Evolutionary conservation across 495 filamentous ascomycete species (phyloP), one percentile per base, ranked within the genome.

Genomic region (Cenococcum geophilum): DNA sequence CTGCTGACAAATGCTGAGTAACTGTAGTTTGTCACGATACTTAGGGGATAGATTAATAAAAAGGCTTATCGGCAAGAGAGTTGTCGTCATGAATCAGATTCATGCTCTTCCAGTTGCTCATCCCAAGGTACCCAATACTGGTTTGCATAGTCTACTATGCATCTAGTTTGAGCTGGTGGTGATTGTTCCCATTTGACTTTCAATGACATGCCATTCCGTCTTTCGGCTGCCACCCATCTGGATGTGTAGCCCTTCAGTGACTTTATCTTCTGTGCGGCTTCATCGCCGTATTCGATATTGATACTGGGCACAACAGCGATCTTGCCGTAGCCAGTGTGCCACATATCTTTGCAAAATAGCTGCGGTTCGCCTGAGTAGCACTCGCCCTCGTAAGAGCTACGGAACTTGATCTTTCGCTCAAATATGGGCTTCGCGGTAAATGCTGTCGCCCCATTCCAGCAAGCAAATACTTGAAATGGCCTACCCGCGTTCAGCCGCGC

Each of bases 391-490:
- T 68, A 37, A 61, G 18, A 47, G 23, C 43, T 55, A 0, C 79
- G 73, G 58, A 82, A 81, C 47, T 60, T 60, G 32, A 75, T 58
- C 23, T 61, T 67, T 1, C 64, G 57, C 34, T 73, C 63, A 16
- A 74, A 63, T 40, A 78, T 64, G 0, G 75, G 69, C 32, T 65
- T 71, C 0, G 69, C 71, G 10, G 71, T 68, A 18, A 80, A 60
- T 0, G 71, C 73, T 1, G 68, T 69, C 16, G 75, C 77, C 12
- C 78, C 79, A 47, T 81, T 80, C 79, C 80, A 81, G 68, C 79
- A 82, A 0, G 77, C 74, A 48, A 80, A 81, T 0, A 83, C 80
- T 69, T 83, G 80, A 60, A 82, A 78, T 0, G 80, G 77, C 35
- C 66, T 66, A 10, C 63, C 57, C 8, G 50, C 53, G 4, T 51